phyloP scores from a whole-genome alignment of 768 basidiomycete genomes.

The Leccinum uliginosum region DNA sequence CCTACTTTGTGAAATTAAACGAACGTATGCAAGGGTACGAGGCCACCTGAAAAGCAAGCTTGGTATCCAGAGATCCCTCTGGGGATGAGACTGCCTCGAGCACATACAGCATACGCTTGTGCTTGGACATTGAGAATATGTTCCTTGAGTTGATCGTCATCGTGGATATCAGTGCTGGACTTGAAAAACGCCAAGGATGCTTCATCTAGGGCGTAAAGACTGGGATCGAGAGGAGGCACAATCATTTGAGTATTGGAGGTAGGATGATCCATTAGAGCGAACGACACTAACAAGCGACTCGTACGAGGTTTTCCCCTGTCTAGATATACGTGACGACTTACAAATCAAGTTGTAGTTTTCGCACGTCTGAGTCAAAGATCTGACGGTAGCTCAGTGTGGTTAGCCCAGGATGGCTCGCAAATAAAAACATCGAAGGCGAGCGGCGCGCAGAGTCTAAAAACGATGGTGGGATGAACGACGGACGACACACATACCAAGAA shows the following conservation, averaged over 20 bases:
- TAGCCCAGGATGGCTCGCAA: too few species aligned
- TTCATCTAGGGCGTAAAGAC: conserved; percentile 11
- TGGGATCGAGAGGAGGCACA: conserved; percentile 9
- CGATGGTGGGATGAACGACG: too few species aligned
- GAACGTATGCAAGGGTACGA: conserved; percentile 23
- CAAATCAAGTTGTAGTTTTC: too few species aligned
- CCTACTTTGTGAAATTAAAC: conserved; percentile 18
- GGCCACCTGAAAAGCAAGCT: conserved; percentile 10
- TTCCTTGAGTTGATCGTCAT: conserved; percentile 26
- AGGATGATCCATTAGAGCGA: not conserved
- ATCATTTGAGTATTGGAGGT: not conserved
- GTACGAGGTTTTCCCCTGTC: not conserved
- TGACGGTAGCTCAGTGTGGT: too few species aligned
- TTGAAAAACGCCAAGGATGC: conserved; percentile 27
- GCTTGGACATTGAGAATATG: conserved; percentile 33
- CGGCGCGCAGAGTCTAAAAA: too few species aligned
- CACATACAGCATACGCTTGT: conserved; percentile 30
- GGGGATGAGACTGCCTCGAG: not conserved
- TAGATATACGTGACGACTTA: not conserved
- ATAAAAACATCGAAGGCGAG: too few species aligned
- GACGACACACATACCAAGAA: too few species aligned
- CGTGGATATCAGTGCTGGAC: conserved; percentile 25
- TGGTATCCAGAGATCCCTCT: not conserved
- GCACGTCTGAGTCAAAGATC: too few species aligned
- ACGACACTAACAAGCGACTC: not conserved